Evolutionary conservation across 495 filamentous ascomycete species (phyloP).

Genomic region (Xylaria bambusicola): DNA sequence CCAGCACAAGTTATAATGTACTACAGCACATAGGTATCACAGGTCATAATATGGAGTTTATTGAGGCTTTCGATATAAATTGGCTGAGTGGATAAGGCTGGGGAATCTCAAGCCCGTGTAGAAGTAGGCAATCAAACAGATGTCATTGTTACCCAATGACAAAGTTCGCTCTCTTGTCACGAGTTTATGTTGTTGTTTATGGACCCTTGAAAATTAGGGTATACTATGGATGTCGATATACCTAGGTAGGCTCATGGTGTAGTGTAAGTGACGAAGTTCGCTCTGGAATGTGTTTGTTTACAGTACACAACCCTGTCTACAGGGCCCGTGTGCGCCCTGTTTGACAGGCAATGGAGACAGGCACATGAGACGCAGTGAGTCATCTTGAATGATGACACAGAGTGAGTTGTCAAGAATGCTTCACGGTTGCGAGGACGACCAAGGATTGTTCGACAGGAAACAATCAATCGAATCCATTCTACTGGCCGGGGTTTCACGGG

Average conservation of each 20-base stretch:
- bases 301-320: background rate
- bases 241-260: too few species aligned
- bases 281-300: slow-evolving; percentile 5
- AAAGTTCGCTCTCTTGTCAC: too few species aligned
- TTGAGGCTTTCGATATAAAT: background rate
- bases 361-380: slow-evolving; percentile 18
- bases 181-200: too few species aligned
- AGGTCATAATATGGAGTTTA: slow-evolving; percentile 1
- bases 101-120: background rate
- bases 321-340: background rate
- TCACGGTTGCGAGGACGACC: slow-evolving; percentile 19
- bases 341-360: background rate
- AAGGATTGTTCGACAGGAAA: background rate
- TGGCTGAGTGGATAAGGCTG: background rate
- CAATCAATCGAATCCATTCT: background rate
- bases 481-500: too few species aligned
- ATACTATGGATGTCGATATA: too few species aligned
- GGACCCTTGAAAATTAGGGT: too few species aligned
- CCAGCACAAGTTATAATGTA: slow-evolving; percentile 50
- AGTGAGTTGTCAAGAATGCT: slow-evolving; percentile 14
- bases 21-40: background rate
- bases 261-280: too few species aligned
- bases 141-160: too few species aligned
- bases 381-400: slow-evolving; percentile 17
- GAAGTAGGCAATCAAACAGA: background rate